Base-by-base conservation (phyloP, 768 basidiomycete genomes). In the Leccinum longicurvipes region DNA sequence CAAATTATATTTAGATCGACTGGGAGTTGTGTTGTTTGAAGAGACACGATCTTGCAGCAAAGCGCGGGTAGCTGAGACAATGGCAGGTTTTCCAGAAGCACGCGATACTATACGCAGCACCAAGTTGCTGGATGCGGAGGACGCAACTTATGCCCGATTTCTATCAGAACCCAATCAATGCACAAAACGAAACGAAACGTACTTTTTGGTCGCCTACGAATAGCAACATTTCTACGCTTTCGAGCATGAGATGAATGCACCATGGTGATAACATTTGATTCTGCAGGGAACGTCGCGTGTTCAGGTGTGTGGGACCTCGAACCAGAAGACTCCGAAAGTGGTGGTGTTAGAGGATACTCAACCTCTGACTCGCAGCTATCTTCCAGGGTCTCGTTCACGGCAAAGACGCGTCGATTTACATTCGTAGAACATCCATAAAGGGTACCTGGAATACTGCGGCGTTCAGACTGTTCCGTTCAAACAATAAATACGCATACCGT, bases 271-370 rank as follows among this genome's bases (percentile, higher is more conserved):
- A 59, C 50, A 23, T 60, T 50, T 44, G 67, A 45, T 50, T 58
- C 61, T 17, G 47, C 48, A 21, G 60, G 53, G 10, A 45, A 32
- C 5, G n/a, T 39, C 21, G 42, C 51, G 28, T n/a, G 54, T 41
- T 74, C 77, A 10, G 86, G 86, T 3, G 86, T 85, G 24, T 83
- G 72, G 27, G 84, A 77, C 54, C 84, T 76, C 11, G 88, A 88
- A 24, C 80, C 82, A 24, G 86, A 83, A 63, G 78, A 79, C 67
- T 89, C 89, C 8, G 89, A 91, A 17, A 80, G 73, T 3, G 89
- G 90, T n/a, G 89, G 90, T 0, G 89, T 91, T 44, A 82, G 74
- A 39, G 89, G 90, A 67, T 84, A 90, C 63, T 84, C 81, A 3
- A 80, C 69, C 53, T 88, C 86, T 19, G 82, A 81, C 54, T 79